Percentiles rank a stretch among this genome's conserved stretches.
phyloP scores from a whole-genome alignment of 176 grass and related monocot species.

The Raddia distichophylla region DNA sequence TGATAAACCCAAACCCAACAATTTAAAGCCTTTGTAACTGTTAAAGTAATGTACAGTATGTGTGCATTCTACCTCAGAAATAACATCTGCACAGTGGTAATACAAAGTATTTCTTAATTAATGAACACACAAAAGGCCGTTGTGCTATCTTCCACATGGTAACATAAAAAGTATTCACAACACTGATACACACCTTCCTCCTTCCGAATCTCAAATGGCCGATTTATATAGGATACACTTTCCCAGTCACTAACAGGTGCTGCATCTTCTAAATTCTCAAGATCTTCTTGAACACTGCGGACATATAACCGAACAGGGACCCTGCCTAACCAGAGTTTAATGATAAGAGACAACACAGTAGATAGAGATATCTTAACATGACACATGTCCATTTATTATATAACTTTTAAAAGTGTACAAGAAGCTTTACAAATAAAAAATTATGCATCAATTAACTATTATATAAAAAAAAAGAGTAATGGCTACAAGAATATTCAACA shows the following conservation, averaged over 20 bases:
- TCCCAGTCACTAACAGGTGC: constrained; percentile 68
- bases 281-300: constrained; percentile 59
- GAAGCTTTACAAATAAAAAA: background rate
- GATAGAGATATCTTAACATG: background rate
- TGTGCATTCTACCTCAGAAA: background rate
- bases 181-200: constrained; percentile 55
- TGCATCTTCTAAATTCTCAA: constrained; percentile 85
- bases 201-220: constrained; percentile 72
- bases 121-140: too few relatives aligned
- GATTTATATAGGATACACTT: constrained; percentile 85
- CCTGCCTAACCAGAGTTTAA: constrained; percentile 76
- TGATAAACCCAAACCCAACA: background rate
- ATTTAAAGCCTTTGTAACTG: background rate
- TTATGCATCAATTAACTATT: constrained; percentile 19
- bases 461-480: background rate
- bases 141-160: too few relatives aligned
- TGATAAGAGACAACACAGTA: constrained; percentile 34
- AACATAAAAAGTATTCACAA: constrained; percentile 10
- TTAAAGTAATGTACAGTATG: constrained; percentile 5
- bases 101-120: background rate
- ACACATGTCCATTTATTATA: background rate
- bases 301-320: constrained; percentile 91
- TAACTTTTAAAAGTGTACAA: constrained; percentile 14
- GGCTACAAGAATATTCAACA: background rate
- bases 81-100: background rate